These are phyloP conservation scores for Colletotrichum chlorophyti DNA, from an alignment of 2,329 filamentous ascomycete species.

Conservation along the genomic window DNA sequence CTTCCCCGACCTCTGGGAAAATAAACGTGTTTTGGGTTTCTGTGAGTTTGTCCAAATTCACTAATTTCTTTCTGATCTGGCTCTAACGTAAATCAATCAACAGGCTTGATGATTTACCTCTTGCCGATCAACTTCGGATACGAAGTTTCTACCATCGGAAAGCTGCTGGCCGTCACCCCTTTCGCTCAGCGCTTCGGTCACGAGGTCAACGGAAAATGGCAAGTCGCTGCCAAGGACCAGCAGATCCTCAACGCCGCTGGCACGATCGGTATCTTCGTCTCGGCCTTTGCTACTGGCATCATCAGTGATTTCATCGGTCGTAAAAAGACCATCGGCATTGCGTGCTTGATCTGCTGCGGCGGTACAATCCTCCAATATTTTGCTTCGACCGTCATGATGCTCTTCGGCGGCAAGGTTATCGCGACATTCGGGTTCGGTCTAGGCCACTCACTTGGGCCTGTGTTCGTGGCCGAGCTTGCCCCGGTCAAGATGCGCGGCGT, in stretches of 20 bases:
- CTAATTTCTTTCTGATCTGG: neutral
- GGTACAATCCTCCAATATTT: constrained; percentile 37
- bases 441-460: constrained; percentile 39
- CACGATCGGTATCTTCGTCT: constrained; percentile 38
- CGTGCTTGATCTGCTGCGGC: constrained; percentile 26
- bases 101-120: constrained; percentile 23
- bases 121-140: constrained; percentile 34
- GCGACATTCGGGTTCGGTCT: constrained; percentile 39
- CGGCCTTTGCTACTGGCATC: constrained; percentile 37
- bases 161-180: constrained; percentile 37
- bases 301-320: constrained; percentile 36
- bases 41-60: constrained; percentile 6
- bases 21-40: constrained; percentile 21
- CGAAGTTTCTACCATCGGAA: constrained; percentile 37
- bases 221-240: constrained; percentile 36
- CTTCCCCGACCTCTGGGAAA: constrained; percentile 7
- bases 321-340: constrained; percentile 33
- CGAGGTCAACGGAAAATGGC: constrained; percentile 23
- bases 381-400: constrained; percentile 26
- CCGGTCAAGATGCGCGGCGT: constrained; percentile 39
- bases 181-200: constrained; percentile 37
- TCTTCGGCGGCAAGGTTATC: constrained; percentile 39
- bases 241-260: constrained; percentile 38
- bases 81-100: neutral
- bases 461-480: constrained; percentile 40